Conservation (phyloP, 345 rosid species). For the Eucalyptus cladocalyx region DNA sequence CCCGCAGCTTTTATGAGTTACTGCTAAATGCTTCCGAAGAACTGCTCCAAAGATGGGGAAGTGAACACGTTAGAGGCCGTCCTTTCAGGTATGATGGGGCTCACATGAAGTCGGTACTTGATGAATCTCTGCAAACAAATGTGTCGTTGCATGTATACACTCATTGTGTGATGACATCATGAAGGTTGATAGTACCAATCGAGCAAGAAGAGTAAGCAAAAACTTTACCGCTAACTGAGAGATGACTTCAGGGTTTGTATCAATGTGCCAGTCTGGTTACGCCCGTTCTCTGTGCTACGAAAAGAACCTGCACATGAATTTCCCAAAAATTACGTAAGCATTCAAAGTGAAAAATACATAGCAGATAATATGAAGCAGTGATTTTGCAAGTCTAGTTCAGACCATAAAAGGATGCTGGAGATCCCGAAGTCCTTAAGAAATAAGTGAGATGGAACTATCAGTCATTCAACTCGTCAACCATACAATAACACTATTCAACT, state of each 20-base stretch:
- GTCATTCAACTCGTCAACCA: background rate
- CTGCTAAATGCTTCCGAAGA: slow-evolving; percentile 39
- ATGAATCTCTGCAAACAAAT: slow-evolving; percentile 61
- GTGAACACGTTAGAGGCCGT: slow-evolving; percentile 56
- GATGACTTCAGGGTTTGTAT: slow-evolving; percentile 60
- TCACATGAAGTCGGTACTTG: slow-evolving; percentile 41
- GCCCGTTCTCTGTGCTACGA: slow-evolving; percentile 82
- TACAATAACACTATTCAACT: background rate
- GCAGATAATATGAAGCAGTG: background rate
- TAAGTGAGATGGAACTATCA: background rate
- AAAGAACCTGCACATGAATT: slow-evolving; percentile 66
- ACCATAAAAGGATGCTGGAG: background rate
- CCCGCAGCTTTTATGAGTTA: background rate
- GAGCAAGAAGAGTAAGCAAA: background rate
- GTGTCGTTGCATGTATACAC: background rate
- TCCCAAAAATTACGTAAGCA: background rate
- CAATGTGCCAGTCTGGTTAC: slow-evolving; percentile 98
- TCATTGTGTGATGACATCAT: background rate
- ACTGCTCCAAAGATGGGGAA: slow-evolving; percentile 69
- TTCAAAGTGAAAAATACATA: background rate
- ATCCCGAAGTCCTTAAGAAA: background rate
- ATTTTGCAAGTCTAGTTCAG: background rate
- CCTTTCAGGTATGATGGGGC: slow-evolving; percentile 44
- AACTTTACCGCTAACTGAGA: slow-evolving; percentile 73
- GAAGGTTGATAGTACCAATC: background rate